Conservation (phyloP, 2,329 filamentous ascomycete species). For the Coniella vitis region DNA sequence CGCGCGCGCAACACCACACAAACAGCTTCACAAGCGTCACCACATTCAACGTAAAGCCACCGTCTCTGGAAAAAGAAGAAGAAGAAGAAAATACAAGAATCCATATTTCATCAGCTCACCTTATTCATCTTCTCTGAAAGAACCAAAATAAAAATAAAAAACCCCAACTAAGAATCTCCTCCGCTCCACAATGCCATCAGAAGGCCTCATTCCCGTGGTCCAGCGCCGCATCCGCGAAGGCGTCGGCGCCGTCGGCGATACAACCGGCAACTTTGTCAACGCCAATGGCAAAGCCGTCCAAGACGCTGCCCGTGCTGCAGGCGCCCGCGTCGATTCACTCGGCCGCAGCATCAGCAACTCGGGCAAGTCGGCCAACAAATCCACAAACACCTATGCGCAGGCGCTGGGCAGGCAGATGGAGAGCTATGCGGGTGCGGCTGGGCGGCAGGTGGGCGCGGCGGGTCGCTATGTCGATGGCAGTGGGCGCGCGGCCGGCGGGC, state of each 20-base stretch:
- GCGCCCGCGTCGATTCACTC: slow-evolving; percentile 7
- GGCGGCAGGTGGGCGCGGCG: slow-evolving; percentile 6
- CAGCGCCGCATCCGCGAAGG: slow-evolving; percentile 13
- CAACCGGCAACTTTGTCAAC: slow-evolving; percentile 13
- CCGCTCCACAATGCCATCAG: slow-evolving; percentile 7
- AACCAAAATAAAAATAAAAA: background rate
- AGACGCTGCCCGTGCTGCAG: slow-evolving; percentile 4
- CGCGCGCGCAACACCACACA: background rate
- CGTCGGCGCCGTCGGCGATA: slow-evolving; percentile 10
- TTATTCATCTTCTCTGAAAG: too few species aligned
- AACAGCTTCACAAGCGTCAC: background rate
- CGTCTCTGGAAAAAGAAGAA: too few species aligned
- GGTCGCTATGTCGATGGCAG: slow-evolving; percentile 11
- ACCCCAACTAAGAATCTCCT: background rate
- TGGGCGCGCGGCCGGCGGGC: slow-evolving; percentile 10
- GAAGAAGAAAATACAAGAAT: too few species aligned
- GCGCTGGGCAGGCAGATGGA: slow-evolving; percentile 4
- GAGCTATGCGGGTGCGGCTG: slow-evolving; percentile 8
- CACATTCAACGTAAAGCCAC: too few species aligned
- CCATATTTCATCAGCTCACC: too few species aligned
- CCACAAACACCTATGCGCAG: slow-evolving; percentile 1
- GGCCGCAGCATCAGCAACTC: slow-evolving; percentile 12
- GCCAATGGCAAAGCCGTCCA: slow-evolving; percentile 14
- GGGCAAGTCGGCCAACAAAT: slow-evolving; percentile 10
- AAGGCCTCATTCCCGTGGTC: slow-evolving; percentile 12